Evolutionary conservation across 441 rosid species (phyloP).

Genomic region (Adansonia grandidieri): DNA sequence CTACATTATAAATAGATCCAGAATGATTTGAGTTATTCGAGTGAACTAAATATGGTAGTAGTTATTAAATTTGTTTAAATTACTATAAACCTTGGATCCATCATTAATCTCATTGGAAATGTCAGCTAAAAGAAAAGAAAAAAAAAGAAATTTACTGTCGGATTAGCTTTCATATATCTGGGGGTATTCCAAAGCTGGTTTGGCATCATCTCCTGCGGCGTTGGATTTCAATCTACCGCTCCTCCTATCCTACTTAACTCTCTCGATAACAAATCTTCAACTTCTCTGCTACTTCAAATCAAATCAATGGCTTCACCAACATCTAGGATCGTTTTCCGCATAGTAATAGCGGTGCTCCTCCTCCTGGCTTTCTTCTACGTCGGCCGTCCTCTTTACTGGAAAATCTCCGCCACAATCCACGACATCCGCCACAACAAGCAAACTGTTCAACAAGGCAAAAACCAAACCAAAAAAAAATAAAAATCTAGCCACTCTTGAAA

Average conservation of each 20-base stretch:
- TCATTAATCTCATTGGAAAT: no score
- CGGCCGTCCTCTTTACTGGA: constrained; percentile 92
- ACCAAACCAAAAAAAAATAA: background rate
- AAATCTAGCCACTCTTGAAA: background rate
- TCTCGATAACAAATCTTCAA: background rate
- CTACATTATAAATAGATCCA: no score
- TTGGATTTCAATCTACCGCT: no score
- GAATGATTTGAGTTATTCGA: no score
- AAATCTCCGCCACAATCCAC: constrained; percentile 85
- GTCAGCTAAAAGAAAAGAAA: no score
- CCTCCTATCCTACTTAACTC: background rate
- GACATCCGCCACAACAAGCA: constrained; percentile 82
- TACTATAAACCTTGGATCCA: no score
- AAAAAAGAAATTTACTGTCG: no score
- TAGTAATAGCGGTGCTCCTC: constrained; percentile 35
- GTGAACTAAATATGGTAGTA: no score
- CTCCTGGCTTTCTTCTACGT: constrained; percentile 61
- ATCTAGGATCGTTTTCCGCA: constrained; percentile 50
- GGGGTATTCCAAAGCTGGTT: no score
- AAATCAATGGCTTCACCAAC: constrained; percentile 40
- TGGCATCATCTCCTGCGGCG: no score
- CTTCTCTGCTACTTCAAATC: background rate
- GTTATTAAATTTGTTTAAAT: no score
- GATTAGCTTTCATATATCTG: no score
- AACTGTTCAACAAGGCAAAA: constrained; percentile 72